Base-by-base conservation (phyloP, 306 rosid species). In the Dalbergia cochinchinensis region DNA sequence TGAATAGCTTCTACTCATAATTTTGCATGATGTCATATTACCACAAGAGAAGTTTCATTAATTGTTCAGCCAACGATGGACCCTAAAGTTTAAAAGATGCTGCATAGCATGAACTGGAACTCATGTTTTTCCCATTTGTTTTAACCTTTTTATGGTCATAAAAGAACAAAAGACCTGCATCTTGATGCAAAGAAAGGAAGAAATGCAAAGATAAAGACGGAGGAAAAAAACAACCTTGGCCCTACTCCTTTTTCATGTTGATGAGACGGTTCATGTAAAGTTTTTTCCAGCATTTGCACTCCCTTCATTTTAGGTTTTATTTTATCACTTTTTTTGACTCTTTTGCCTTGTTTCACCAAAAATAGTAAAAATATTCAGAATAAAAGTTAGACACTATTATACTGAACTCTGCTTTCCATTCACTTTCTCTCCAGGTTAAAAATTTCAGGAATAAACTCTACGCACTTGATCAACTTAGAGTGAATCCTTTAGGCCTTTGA, bases 221-320 rank as follows among this genome's bases (percentile, higher is more conserved):
- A 35, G 37, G 20, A 14, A 73, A 20, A n/a, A 33, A 57, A 34
- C 16, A 62, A 14, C 8, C 31, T 41, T 60, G 75, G 65, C 42
- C 75, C 83, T 82, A 54, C 75, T 22, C 11, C 69, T 39, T 78
- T 77, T 65, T 77, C n/a, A 54, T 59, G 47, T 47, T 78, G 88
- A 85, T 70, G 79, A 85, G 86, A 85, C 65, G 13, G 48, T 85
- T 85, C 84, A 12, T 78, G 81, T 75, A 82, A 82, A 70, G 80
- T 54, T 55, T 54, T 55, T 69, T 33, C 50, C 39, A 68, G 45
- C 81, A 34, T 54, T 60, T 51, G 54, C 78, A 51, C 76, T 51
- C 71, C 34, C 26, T 5, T 26, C 74, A 66, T 69, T 75, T 77
- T 53, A 42, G 53, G 16, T 5, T 18, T 65, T 54, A 71, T n/a